Base-by-base conservation (phyloP, 495 filamentous ascomycete species). In the Aspergillus sclerotioniger region DNA sequence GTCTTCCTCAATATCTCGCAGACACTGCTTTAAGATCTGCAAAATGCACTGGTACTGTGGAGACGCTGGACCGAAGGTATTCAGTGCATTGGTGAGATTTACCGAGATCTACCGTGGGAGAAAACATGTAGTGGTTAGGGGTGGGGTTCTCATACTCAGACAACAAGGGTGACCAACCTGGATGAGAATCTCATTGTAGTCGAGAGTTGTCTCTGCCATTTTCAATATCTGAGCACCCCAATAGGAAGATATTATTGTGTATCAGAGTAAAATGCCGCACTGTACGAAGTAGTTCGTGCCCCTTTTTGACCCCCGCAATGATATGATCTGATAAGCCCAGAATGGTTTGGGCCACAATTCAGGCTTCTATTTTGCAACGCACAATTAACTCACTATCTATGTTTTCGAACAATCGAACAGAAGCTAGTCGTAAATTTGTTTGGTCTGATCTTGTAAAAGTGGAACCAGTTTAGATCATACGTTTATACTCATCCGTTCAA, bases 61-160 rank as follows among this genome's bases (percentile, higher is more conserved):
- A 10, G 76, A 79, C 2, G 69, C 63, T 7, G 69, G 16, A 3
- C 76, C 76, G 49, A 74, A 79, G 5, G 76, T 79, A 33, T 70
- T 64, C 6, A 77, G 56, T 5, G 75, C 68, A 53, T 79, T 79
- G 48, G 65, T 63, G 13, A 79, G 71, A 55, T 72, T 78, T 43
- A 66, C 67, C 8, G 70, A 73, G 57, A 79, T 73, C 76, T 79
- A 32, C 43, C 19, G 19, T 7, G 3, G 2, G 21, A n/a, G 8
- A 53, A 31, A 6, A 8, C 6, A 28, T 31, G 41, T 41, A 44
- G 39, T 4, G 20, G 28, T 37, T 37, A 49, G 15, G 48, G 46
- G 28, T 29, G 32, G 10, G 5, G 28, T 35, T 37, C 7, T 37
- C 25, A 25, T 25, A 25, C 9, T 1, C 13, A 3, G 9, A 37